Evolutionary conservation across 2,329 filamentous ascomycete species (phyloP), one percentile per base, ranked within the genome.

Genomic region (Fusarium annulatum): DNA sequence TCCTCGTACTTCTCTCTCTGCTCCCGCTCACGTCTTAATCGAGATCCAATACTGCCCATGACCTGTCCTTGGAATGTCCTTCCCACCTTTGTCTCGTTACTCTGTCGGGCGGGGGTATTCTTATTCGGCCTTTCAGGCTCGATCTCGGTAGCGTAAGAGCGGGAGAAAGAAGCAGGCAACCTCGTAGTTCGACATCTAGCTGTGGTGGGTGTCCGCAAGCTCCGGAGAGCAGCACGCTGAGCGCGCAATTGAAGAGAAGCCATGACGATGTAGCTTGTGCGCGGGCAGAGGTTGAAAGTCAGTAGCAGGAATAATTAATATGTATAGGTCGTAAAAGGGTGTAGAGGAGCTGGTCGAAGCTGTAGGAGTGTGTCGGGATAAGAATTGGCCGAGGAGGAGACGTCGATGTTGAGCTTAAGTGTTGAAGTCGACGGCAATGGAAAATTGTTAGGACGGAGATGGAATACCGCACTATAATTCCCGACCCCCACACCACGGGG

Each of bases 51-150:
- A 71, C 88, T 90, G 73, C 89, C 87, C 77, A 89, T 88, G 75
- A 91, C 85, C 81, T 91, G 89, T 26, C 88, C 88, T 75, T 88
- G 86, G 77, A 91, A 91, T 7, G 84, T 81, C 52, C 84, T 74
- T 21, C 81, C 83, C 33, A 80, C 77, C 76, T 78, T 84, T 72
- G 80, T 73, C 73, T 84, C 83, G 64, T 83, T 84, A 60, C 80
- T 76, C 68, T 80, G 76, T 23, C 79, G 36, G 21, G 65, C 66
- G n/a, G 73, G 59, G 18, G 76, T 61, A 59, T 78, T 82, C 53
- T 77, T 61, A 57, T 79, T 82, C 55, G 80, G 75, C 45, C 77
- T 75, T 71, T 82, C 80, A 16, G 81, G 80, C 68, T 83, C 81
- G 36, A 82, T 73, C 15, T 82, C 81, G 51, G 81, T 83, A 49